Conservation (phyloP, 768 basidiomycete genomes). For the Dioszegia aurantiaca region DNA sequence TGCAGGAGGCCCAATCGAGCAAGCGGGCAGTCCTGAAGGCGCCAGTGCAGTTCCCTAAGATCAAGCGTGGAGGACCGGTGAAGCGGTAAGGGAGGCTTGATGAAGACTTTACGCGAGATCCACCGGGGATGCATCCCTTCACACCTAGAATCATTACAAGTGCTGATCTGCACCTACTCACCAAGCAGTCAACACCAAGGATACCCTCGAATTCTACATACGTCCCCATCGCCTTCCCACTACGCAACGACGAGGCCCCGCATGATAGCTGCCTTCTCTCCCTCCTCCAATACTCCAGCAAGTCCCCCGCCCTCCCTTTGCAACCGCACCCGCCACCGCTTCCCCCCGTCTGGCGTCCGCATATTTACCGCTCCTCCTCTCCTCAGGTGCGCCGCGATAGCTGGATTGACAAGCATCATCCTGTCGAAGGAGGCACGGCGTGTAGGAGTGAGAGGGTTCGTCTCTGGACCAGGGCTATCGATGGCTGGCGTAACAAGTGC, state of each 20-base stretch:
- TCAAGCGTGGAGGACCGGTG: constrained; percentile 39
- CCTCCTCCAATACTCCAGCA: not conserved
- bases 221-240: no score
- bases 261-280: no score
- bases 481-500: not conserved
- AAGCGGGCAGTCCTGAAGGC: constrained; percentile 71
- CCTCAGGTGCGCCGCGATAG: constrained; percentile 33
- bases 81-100: constrained; percentile 18
- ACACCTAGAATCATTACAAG: no score
- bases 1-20: constrained; percentile 59
- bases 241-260: no score
- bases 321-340: constrained; percentile 9
- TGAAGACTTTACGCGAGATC: constrained; percentile 2
- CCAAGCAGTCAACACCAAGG: no score
- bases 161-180: no score
- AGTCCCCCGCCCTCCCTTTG: not conserved
- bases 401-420: constrained; percentile 37
- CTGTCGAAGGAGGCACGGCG: constrained; percentile 11
- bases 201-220: no score
- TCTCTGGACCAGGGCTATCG: no score
- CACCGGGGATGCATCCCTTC: no score
- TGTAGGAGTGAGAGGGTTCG: constrained; percentile 1
- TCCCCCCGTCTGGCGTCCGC: constrained; percentile 25
- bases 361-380: constrained; percentile 36
- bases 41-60: constrained; percentile 80